Base-by-base conservation (phyloP, 352 stramenopile genomes). In the Phytophthora europaea region DNA sequence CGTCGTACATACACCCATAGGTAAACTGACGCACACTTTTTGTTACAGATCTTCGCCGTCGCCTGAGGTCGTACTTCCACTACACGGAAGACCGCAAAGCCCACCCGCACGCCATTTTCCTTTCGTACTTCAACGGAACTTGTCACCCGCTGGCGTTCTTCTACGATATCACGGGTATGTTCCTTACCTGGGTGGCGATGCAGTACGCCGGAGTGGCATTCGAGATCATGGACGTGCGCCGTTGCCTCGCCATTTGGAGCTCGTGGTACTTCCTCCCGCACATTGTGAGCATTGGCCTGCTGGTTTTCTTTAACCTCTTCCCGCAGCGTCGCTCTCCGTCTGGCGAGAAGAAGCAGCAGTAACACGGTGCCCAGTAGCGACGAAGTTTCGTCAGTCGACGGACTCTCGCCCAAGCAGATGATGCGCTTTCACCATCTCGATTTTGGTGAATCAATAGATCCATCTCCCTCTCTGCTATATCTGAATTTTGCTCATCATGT, bases 201-300 rank as follows among this genome's bases (percentile, higher is more conserved):
- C 88, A 96, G 72, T 96, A 96, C 76, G 85, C 80, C n/a, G 90
- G 88, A 38, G 75, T 95, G 47, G 89, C 90, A 18, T 96, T 96
- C 60, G 88, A 94, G 73, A 94, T 95, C 65, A 72, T 95, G 20
- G 85, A 95, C 45, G 76, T 96, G 62, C 87, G 71, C 53, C 85
- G 90, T 60, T 94, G 87, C 65, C 62, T 95, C 8, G 75, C 72
- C 43, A 91, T 95, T 65, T 96, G 90, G 90, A 78, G 72, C 36
- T 92, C 85, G 28, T 94, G 89, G 85, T 94, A 94, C 72, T 96
- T 93, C 70, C 70, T 94, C 12, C 90, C 90, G 22, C 88, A 95
- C 48, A 16, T 91, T 54, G 64, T 94, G 40, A 82, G 80, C 47
- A 71, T 94, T 33, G 73, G 79, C 5, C 48, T 94, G 33, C 75